Base-by-base conservation (phyloP, 1,139 yeast species). In the Pneumocystis oryctolagi region DNA sequence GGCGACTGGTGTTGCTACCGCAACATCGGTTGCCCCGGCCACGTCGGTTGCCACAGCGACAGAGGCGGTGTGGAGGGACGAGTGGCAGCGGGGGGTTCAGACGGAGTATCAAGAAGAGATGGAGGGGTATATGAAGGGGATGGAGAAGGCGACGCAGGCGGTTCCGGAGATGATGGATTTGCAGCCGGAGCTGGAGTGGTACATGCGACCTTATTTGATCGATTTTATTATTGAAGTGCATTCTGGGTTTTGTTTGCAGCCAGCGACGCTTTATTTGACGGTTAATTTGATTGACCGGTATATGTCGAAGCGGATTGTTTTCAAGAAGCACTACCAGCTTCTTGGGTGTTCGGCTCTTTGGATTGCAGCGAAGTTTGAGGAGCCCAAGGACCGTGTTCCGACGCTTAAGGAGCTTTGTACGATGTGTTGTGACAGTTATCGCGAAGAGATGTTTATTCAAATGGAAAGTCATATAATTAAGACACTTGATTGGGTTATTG, bases 291-390 rank as follows among this genome's bases (percentile, higher is more conserved):
- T 89, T 60, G 98, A 92, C 74, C 82, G 96, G 67, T 92, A 92
- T 76, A 85, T 96, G 72, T 87, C 97, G 53, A 86, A 84, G 70
- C 80, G 98, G 68, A 85, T 90, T 25, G 95, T 90, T n/a, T 87
- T 85, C 75, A 87, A 87, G 71, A 83, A 89, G 68, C 97, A 92
- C 73, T 89, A 89, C 73, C 97, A 90, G 73, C 77, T 92, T 67
- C 92, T 92, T 16, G 96, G 96, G 1, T 87, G 96, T 70, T 86
- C 96, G 1, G 88, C 96, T 4, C 78, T 92, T 63, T 90, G 97
- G 97, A 83, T 92, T 60, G 96, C 97, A 6, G 89, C 95, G 63
- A 92, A 92, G 74, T 88, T 87, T 73, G 89, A 88, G 71, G 97
- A 89, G 73, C 87, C 87, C 71, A 90, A 90, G 75, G 80, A 83